phyloP scores from a whole-genome alignment of 2,329 filamentous ascomycete species.

The Byssoonygena ceratinophila region DNA sequence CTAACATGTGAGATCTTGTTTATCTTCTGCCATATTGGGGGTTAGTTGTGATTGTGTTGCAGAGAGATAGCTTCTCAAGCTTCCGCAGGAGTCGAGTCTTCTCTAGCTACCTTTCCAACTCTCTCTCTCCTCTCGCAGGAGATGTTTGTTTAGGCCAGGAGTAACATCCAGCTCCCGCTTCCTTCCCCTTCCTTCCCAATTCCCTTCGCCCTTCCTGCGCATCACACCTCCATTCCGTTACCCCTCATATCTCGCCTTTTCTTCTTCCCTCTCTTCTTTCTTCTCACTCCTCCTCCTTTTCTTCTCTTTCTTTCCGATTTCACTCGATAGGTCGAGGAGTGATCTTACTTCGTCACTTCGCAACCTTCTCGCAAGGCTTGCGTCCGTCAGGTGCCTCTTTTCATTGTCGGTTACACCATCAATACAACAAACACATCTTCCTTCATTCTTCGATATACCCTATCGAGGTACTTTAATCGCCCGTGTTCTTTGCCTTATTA shows the following conservation, averaged over 20 bases:
- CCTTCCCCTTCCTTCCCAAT: constrained; percentile 1
- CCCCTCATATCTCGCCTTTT: constrained; percentile 5
- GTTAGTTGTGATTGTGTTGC: constrained; percentile 9
- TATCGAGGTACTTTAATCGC: background rate
- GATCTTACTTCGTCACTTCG: background rate
- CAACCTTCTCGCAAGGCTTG: no score
- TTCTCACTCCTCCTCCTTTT: background rate
- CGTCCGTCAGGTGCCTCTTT: no score
- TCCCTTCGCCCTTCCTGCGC: background rate
- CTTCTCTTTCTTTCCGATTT: background rate
- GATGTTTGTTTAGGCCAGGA: constrained; percentile 4
- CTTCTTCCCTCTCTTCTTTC: background rate
- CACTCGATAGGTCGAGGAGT: background rate
- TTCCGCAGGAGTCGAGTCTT: background rate
- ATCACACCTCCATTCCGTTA: constrained; percentile 1
- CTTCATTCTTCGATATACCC: background rate
- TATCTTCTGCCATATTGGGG: constrained; percentile 14
- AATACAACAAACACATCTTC: background rate
- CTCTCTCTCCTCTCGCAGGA: background rate
- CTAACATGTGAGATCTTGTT: constrained; percentile 13
- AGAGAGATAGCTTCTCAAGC: background rate
- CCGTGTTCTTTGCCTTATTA: background rate
- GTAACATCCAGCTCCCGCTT: background rate
- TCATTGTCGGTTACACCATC: background rate
- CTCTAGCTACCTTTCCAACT: background rate